Conservation (phyloP, 2,329 filamentous ascomycete species). For the Aspergillus sojae region DNA sequence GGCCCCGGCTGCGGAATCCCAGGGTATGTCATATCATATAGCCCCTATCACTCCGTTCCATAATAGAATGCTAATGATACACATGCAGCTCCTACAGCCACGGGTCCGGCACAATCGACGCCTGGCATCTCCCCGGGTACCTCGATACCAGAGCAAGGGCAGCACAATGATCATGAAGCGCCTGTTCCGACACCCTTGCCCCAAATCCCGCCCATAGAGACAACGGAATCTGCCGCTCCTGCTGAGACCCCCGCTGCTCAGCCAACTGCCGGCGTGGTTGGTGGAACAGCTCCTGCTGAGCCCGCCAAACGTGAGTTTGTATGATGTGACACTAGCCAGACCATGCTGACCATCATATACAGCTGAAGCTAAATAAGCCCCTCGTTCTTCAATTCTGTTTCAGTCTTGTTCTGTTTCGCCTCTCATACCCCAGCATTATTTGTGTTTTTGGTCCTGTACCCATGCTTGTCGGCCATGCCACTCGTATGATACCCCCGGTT, state of each 20-base stretch:
- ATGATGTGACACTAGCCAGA: neutral
- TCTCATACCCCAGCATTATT: conserved; percentile 21
- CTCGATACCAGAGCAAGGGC: conserved; percentile 1
- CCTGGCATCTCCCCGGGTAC: neutral
- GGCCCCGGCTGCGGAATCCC: neutral
- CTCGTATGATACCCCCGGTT: conserved; percentile 23
- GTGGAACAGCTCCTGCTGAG: neutral
- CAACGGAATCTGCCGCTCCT: conserved; percentile 7
- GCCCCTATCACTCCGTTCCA: neutral
- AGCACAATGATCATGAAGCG: conserved; percentile 1
- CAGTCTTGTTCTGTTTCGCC: conserved; percentile 8
- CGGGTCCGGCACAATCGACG: neutral
- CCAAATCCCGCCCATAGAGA: neutral
- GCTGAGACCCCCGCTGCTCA: conserved; percentile 12
- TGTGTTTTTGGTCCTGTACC: conserved; percentile 13
- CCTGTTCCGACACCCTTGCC: neutral
- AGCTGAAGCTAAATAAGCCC: conserved; percentile 17
- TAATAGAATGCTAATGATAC: neutral
- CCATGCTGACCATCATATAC: conserved; percentile 6
- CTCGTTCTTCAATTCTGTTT: neutral
- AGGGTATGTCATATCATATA: neutral
- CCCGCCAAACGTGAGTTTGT: neutral
- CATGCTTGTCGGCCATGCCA: conserved; percentile 5
- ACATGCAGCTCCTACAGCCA: neutral
- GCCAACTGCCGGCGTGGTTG: neutral